A percentile compares a stretch with the other conserved stretches of the same genome.
Evolutionary conservation across 768 basidiomycete genomes (phyloP).

Genomic region (Cystobasidium onofrii): DNA sequence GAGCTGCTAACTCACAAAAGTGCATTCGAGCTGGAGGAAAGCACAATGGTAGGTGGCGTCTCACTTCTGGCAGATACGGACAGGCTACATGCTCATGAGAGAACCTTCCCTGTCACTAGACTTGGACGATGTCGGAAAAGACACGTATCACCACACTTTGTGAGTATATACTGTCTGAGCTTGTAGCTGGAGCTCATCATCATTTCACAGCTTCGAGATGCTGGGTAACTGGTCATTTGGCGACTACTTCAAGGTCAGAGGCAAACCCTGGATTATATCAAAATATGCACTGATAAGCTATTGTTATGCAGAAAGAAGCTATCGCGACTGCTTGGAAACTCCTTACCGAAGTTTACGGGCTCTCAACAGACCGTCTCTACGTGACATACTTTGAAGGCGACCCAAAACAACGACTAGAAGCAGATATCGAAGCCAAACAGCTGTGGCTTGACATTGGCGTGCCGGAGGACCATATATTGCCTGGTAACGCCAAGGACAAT

Average conservation of each 20-base stretch:
- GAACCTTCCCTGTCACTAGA: constrained; percentile 52
- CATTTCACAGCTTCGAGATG: constrained; percentile 72
- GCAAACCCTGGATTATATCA: neutral
- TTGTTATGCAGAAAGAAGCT: constrained; percentile 67
- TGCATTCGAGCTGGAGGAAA: constrained; percentile 98
- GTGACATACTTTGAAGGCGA: constrained; percentile 98
- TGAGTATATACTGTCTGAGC: neutral
- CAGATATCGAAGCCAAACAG: constrained; percentile 79
- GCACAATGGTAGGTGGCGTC: constrained; percentile 66
- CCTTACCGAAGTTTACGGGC: constrained; percentile 74
- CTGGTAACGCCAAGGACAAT: constrained; percentile 93
- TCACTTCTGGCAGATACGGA: neutral
- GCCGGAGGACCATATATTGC: constrained; percentile 76
- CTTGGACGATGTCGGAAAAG: constrained; percentile 96
- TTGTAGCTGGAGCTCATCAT: constrained; percentile 56
- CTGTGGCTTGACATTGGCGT: constrained; percentile 85
- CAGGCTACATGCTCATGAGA: neutral
- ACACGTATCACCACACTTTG: constrained; percentile 68
- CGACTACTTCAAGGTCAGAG: constrained; percentile 89
- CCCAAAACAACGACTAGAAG: constrained; percentile 66
- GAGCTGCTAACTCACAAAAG: constrained; percentile 94
- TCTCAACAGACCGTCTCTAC: constrained; percentile 84
- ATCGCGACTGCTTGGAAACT: constrained; percentile 90
- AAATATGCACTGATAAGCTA: constrained; percentile 1
- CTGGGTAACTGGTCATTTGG: constrained; percentile 99